These are phyloP conservation scores for Quercus rubra DNA, from an alignment of 306 rosid species.

Conservation along the genomic window DNA sequence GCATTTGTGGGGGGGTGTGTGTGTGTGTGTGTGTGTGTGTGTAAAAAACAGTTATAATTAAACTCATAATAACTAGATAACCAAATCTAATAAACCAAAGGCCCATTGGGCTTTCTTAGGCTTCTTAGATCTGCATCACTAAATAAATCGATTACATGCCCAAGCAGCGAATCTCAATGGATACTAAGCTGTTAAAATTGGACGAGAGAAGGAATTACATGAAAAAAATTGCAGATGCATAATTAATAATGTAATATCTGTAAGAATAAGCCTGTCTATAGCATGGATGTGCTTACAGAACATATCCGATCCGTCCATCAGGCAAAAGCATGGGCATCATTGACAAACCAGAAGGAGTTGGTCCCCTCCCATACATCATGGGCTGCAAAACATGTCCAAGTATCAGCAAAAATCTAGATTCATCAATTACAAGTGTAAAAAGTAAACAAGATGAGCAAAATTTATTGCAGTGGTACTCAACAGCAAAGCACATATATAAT, in stretches of 20 bases:
- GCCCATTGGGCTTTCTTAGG: too few species aligned
- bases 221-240: not conserved
- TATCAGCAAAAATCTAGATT: constrained; percentile 18
- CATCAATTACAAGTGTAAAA: not conserved
- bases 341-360: constrained; percentile 76
- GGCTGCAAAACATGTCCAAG: constrained; percentile 54
- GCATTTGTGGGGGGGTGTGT: too few species aligned
- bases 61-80: not conserved
- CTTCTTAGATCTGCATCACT: not conserved
- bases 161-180: not conserved
- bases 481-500: not conserved
- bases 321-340: constrained; percentile 99
- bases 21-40: too few species aligned
- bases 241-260: not conserved
- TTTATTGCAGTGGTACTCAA: not conserved
- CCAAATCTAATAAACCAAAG: not conserved
- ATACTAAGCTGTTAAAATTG: not conserved
- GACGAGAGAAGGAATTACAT: not conserved
- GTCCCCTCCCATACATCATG: constrained; percentile 79
- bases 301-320: constrained; percentile 92
- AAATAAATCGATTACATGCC: not conserved
- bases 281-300: constrained; percentile 62
- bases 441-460: not conserved
- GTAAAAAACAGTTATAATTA: not conserved
- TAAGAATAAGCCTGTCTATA: not conserved